Base-by-base conservation (phyloP, 148 eudicot species). In the Linanthus parryae region DNA sequence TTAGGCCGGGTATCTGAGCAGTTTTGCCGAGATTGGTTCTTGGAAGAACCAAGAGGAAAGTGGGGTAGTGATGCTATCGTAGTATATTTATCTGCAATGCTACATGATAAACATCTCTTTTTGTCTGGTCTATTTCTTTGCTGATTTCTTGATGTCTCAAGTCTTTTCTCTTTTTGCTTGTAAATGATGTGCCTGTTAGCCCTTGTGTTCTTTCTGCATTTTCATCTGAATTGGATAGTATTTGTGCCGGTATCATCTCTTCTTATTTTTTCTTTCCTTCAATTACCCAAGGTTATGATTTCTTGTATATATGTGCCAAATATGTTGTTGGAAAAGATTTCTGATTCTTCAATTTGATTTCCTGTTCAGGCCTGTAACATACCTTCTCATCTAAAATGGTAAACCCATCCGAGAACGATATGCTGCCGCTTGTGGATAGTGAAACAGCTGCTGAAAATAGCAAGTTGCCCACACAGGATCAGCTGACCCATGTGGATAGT, bases 321-420 rank as follows among this genome's bases (percentile, higher is more conserved):
- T n/a, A n/a, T n/a, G n/a, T n/a, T n/a, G n/a, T n/a, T n/a, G n/a
- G n/a, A n/a, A n/a, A n/a, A n/a, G 14, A 41, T 43, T 5, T 42
- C 25, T 27, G 16, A 15, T 37, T 36, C 38, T 11, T 4, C 29
- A 43, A 19, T 45, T n/a, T 25, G 33, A 16, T 44, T 57, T 45
- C 13, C 38, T 31, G 24, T 33, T 5, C 43, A 27, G 34, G 29
- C 30, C 45, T 6, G 37, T 44, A 44, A 43, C 14, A 14, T 52
- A n/a, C 7, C 13, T 47, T 44, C 60, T 46, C 20, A 17, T 45
- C 25, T 11, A 54, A 50, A 23, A 59, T 59, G 53, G 60, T 33
- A 37, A 55, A 46, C 22, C 56, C 39, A 22, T 15, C 40, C 22
- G 60, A 51, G 44, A 54, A n/a, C 18, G 23, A 17, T 43, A 1